Evolutionary conservation across 2,329 filamentous ascomycete species (phyloP).

Genomic region (Penicillium concentricum): DNA sequence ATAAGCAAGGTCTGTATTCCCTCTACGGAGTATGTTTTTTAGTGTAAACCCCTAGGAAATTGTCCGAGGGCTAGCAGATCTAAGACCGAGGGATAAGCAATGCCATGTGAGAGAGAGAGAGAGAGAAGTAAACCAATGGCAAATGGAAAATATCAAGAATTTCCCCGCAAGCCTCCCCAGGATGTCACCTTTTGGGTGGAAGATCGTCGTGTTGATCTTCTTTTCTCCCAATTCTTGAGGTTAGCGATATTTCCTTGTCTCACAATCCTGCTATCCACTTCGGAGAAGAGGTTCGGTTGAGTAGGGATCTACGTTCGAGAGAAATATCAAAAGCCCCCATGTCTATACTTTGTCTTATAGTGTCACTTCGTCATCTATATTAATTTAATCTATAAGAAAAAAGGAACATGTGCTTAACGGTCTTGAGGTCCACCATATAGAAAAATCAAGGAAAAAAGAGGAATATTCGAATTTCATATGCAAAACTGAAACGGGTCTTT

Average conservation of each 20-base stretch:
- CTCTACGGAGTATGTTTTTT: no score
- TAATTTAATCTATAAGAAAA: background rate
- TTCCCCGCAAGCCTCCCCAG: constrained; percentile 12
- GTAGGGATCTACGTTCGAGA: constrained; percentile 11
- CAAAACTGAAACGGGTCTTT: background rate
- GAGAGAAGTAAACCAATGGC: background rate
- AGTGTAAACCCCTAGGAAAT: background rate
- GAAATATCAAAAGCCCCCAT: no score
- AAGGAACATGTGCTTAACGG: constrained; percentile 1
- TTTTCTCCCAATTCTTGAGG: no score
- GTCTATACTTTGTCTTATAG: background rate
- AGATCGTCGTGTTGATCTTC: constrained; percentile 4
- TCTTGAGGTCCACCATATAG: background rate
- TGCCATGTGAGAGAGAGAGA: constrained; percentile 1
- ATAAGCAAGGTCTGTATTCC: constrained; percentile 1
- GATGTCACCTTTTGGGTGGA: background rate
- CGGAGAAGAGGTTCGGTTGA: constrained; percentile 11
- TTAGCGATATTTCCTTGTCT: no score
- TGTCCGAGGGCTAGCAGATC: background rate
- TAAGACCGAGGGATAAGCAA: constrained; percentile 3
- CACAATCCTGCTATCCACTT: background rate
- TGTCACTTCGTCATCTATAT: constrained; percentile 1
- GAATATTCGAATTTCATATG: background rate
- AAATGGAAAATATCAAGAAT: background rate
- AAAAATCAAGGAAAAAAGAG: background rate